Evolutionary conservation across 768 basidiomycete genomes (phyloP), one percentile per base, ranked within the genome.

Genomic region (Termitomyces sp.): DNA sequence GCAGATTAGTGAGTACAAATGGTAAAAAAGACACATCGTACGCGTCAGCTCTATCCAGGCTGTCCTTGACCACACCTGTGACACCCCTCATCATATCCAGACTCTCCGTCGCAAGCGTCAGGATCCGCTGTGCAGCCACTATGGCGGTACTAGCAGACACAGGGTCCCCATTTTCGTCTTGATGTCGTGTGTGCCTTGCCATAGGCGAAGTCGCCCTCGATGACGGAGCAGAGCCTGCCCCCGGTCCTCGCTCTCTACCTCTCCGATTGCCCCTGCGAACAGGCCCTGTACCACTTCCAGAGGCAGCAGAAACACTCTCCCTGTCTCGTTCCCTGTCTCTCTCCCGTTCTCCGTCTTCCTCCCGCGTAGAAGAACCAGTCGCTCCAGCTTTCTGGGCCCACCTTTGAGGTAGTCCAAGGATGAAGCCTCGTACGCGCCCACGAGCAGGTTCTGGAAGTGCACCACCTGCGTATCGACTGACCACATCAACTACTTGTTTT

Each of bases 81-180:
- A 94, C 91, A 28, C 89, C 84, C 28, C 86, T 78, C 78, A 96
- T 85, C 91, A 94, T 95, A 66, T 96, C 93, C 69, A 96, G 66
- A 66, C 92, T 94, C 74, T 96, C 94, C 14, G 88, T 89, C 12
- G 94, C 92, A 9, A 96, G 82, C 8, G 86, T 84, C 61, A 96
- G 68, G 19, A 96, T 86, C 50, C 88, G 76, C 67, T 91, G 88
- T 10, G 94, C 90, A 28, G 92, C 88, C 16, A 84, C 78, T 23
- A 82, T 78, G 2, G 89, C 90, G 6, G 83, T 74, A 35, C 82
- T 76, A 0, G 81, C 78, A 46, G 75, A 71, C 19, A 74, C 66
- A 11, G 44, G 25, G 16, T 52, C 52, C 16, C 28, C 52, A 21
- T 55, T 59, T 28, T 59, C 62, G 25, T 63, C 58, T 49, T 57